These are phyloP conservation scores for Canna indica DNA, from an alignment of 176 grass and related monocot genomes.

Conservation along the genomic window DNA sequence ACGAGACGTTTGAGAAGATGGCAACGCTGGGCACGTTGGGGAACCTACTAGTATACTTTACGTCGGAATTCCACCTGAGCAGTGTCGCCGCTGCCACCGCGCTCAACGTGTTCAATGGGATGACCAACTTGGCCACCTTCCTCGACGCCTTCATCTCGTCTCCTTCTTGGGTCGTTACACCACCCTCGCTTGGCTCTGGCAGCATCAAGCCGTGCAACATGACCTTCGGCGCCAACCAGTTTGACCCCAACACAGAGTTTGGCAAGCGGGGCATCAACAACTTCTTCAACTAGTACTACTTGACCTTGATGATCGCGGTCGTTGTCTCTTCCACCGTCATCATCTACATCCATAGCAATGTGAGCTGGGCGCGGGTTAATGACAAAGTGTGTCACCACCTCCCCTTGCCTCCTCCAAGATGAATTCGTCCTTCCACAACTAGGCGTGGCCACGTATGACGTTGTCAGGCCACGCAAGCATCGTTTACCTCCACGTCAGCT, in stretches of 20 bases:
- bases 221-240: conserved; percentile 52
- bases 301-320: conserved; percentile 83
- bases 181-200: conserved; percentile 27
- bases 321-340: conserved; percentile 78
- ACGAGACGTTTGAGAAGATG: conserved; percentile 80
- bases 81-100: conserved; percentile 31
- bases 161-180: conserved; percentile 64
- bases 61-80: conserved; percentile 48
- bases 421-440: too few species aligned
- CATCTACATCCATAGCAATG: conserved; percentile 95
- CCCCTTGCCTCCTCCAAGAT: too few species aligned
- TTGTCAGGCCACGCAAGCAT: too few species aligned
- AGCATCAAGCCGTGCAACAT: conserved; percentile 24
- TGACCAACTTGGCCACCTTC: conserved; percentile 42
- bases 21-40: conserved; percentile 50
- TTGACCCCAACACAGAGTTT: conserved; percentile 62
- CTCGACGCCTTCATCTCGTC: conserved; percentile 65
- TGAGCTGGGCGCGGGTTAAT: conserved; percentile 83
- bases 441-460: too few species aligned
- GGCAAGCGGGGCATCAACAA: conserved; percentile 95
- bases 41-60: conserved; percentile 74
- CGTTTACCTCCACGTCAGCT: too few species aligned
- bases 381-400: too few species aligned
- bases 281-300: conserved; percentile 99
- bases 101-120: conserved; percentile 48